phyloP scores from a whole-genome alignment of 2,329 filamentous ascomycete genomes.

The Cercospora sojina region DNA sequence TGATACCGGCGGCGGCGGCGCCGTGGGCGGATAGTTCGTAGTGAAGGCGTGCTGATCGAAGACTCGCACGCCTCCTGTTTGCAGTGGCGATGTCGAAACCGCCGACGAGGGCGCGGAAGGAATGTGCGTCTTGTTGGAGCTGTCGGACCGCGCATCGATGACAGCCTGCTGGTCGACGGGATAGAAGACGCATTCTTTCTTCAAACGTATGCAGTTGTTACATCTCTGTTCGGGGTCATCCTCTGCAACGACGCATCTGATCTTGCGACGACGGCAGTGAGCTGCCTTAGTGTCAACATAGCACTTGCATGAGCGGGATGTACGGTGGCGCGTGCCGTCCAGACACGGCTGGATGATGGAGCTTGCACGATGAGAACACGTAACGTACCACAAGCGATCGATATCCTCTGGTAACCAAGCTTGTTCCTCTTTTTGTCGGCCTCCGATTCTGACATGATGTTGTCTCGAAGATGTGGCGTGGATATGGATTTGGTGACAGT shows the following conservation, averaged over 20 bases:
- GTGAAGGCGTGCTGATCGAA: constrained; percentile 16
- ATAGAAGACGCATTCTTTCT: constrained; percentile 91
- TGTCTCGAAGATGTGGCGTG: constrained; percentile 50
- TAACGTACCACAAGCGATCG: constrained; percentile 88
- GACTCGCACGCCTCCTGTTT: constrained; percentile 16
- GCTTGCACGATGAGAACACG: constrained; percentile 15
- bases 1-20: constrained; percentile 20
- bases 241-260: constrained; percentile 77
- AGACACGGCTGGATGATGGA: constrained; percentile 12
- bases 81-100: constrained; percentile 30
- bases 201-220: constrained; percentile 87
- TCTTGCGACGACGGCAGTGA: constrained; percentile 90
- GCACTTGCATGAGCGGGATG: constrained; percentile 15
- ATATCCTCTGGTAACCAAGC: constrained; percentile 85
- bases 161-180: constrained; percentile 64
- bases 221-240: constrained; percentile 75
- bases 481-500: constrained; percentile 44
- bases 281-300: constrained; percentile 53
- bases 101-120: constrained; percentile 31
- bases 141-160: constrained; percentile 31
- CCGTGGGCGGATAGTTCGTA: background rate
- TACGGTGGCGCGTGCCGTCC: constrained; percentile 18
- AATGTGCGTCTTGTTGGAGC: constrained; percentile 23
- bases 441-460: constrained; percentile 50
- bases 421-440: constrained; percentile 77